phyloP scores from a whole-genome alignment of 2,329 filamentous ascomycete genomes.

The Pseudogymnoascus pannorum region DNA sequence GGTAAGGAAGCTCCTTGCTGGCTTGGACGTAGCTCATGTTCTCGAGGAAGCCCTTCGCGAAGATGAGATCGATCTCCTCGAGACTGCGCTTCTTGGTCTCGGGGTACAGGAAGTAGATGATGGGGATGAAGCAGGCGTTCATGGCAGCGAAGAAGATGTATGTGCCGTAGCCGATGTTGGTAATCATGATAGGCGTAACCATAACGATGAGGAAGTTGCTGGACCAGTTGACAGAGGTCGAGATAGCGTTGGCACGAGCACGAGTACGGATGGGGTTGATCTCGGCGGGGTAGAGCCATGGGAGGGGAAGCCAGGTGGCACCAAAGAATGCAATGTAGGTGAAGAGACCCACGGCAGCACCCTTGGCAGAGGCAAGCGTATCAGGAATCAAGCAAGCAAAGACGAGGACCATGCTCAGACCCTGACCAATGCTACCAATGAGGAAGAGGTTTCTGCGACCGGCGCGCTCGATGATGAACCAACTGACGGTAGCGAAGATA shows the following conservation, averaged over 20 bases:
- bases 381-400: slow-evolving; percentile 32
- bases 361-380: slow-evolving; percentile 24
- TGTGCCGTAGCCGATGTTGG: slow-evolving; percentile 29
- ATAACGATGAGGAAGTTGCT: slow-evolving; percentile 51
- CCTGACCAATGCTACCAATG: slow-evolving; percentile 58
- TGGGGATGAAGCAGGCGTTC: slow-evolving; percentile 32
- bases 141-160: slow-evolving; percentile 33
- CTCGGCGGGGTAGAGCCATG: slow-evolving; percentile 56
- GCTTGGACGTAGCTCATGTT: slow-evolving; percentile 54
- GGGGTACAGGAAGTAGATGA: slow-evolving; percentile 36
- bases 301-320: slow-evolving; percentile 52
- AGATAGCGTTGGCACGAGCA: slow-evolving; percentile 56
- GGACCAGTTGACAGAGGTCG: slow-evolving; percentile 43
- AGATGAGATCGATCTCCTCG: slow-evolving; percentile 65
- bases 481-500: slow-evolving; percentile 44
- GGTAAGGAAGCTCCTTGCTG: slow-evolving; percentile 47
- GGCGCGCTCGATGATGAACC: slow-evolving; percentile 48
- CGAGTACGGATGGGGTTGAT: slow-evolving; percentile 53
- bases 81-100: slow-evolving; percentile 49
- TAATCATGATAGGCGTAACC: slow-evolving; percentile 34
- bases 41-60: slow-evolving; percentile 52
- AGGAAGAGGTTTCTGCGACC: slow-evolving; percentile 68
- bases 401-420: slow-evolving; percentile 56
- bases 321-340: slow-evolving; percentile 57
- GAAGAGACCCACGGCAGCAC: slow-evolving; percentile 48